Conservation (phyloP, 257 asterid genomes). For the Nicotiana attenuata region DNA sequence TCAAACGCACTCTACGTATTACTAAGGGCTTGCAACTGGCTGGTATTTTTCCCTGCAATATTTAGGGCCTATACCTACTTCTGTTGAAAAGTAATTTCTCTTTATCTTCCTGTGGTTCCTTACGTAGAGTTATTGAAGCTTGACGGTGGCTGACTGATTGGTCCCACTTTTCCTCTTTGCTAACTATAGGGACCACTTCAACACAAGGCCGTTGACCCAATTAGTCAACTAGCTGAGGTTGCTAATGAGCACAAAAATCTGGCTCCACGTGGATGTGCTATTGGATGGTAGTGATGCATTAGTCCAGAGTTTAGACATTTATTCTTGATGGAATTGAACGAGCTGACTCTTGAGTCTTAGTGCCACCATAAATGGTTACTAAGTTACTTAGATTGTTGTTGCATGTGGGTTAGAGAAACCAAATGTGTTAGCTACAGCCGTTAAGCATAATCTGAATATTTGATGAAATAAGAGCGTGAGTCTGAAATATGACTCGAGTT, state of each 20-base stretch:
- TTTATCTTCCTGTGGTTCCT: slow-evolving; percentile 8
- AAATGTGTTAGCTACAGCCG: slow-evolving; percentile 11
- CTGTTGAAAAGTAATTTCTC: slow-evolving; percentile 17
- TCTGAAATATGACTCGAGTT: slow-evolving; percentile 13
- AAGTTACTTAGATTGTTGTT: slow-evolving; percentile 30
- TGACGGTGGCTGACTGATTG: slow-evolving; percentile 19
- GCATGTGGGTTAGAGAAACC: slow-evolving; percentile 29
- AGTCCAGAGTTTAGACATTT: slow-evolving; percentile 30
- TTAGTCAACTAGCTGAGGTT: slow-evolving; percentile 13
- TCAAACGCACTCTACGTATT: slow-evolving; percentile 28
- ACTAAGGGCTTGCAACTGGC: slow-evolving; percentile 29
- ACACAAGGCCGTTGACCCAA: slow-evolving; percentile 25
- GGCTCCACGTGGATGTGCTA: slow-evolving; percentile 34
- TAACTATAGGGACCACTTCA: slow-evolving; percentile 32
- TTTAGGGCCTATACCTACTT: slow-evolving; percentile 15
- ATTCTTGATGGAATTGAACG: slow-evolving; percentile 23
- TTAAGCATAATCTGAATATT: slow-evolving; percentile 25
- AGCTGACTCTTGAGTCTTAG: slow-evolving; percentile 30
- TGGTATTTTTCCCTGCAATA: slow-evolving; percentile 29
- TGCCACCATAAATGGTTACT: slow-evolving; percentile 32
- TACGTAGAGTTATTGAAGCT: slow-evolving; percentile 14
- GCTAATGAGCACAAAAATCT: slow-evolving; percentile 10
- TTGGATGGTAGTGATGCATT: slow-evolving; percentile 27
- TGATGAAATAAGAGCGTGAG: slow-evolving; percentile 21
- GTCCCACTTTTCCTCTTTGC: slow-evolving; percentile 28